Conservation (phyloP, 352 stramenopile genomes). For the Phytophthora tentaculata region DNA sequence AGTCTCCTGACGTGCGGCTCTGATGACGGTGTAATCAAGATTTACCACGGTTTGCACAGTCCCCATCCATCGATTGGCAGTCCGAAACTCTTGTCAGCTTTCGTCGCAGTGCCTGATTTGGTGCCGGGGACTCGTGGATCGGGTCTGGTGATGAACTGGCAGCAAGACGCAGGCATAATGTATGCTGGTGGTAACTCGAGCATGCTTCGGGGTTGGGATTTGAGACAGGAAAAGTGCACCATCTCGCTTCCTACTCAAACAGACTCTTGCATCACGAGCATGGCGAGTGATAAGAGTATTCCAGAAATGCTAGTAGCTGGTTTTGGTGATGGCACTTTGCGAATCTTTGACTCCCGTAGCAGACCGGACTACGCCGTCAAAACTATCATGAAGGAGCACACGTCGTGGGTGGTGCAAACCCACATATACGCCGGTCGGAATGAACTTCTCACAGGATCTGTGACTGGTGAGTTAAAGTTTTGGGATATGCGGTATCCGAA, state of each 20-base stretch:
- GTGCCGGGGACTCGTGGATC: constrained; percentile 89
- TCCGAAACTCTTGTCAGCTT: constrained; percentile 92
- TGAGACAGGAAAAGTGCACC: constrained; percentile 91
- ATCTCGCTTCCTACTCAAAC: constrained; percentile 86
- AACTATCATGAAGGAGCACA: constrained; percentile 90
- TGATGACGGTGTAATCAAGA: constrained; percentile 96
- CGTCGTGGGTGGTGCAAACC: constrained; percentile 95
- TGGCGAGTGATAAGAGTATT: constrained; percentile 80
- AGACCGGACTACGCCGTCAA: constrained; percentile 73
- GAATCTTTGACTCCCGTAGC: constrained; percentile 95
- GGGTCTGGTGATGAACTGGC: constrained; percentile 97
- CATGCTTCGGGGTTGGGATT: constrained; percentile 94
- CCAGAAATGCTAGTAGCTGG: constrained; percentile 91
- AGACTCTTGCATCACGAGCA: constrained; percentile 91
- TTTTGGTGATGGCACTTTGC: constrained; percentile 94
- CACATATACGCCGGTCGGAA: constrained; percentile 79
- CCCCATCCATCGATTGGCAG: constrained; percentile 45
- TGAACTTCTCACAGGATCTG: constrained; percentile 94
- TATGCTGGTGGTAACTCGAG: constrained; percentile 94
- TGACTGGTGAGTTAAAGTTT: constrained; percentile 96
- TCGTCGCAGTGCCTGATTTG: constrained; percentile 94
- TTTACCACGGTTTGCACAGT: constrained; percentile 92
- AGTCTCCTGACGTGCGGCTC: constrained; percentile 95
- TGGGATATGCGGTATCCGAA: constrained; percentile 95
- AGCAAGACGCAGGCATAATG: constrained; percentile 91